Conservation (phyloP, 2,329 filamentous ascomycete species). For the Trichoderma aggressivum region DNA sequence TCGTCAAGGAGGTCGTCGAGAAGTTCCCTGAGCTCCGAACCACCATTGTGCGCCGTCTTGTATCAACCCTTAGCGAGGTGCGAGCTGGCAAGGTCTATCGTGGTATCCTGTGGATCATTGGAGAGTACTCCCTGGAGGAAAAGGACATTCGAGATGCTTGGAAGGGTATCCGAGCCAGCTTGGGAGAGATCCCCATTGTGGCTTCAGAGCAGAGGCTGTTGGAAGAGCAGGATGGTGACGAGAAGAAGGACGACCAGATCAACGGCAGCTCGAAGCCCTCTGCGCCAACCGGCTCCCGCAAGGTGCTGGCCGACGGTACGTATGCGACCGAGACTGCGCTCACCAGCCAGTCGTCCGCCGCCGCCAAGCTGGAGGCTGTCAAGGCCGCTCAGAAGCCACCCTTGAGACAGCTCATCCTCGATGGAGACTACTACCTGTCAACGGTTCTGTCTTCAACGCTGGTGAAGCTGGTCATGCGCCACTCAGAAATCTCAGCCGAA, state of each 20-base stretch:
- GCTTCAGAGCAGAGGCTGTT: slow-evolving; percentile 89
- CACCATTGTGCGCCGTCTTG: slow-evolving; percentile 82
- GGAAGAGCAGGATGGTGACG: slow-evolving; percentile 74
- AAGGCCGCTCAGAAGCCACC: slow-evolving; percentile 97
- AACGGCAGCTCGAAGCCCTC: slow-evolving; percentile 77
- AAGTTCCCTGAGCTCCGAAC: slow-evolving; percentile 89
- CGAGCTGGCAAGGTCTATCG: slow-evolving; percentile 96
- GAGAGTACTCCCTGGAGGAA: slow-evolving; percentile 92
- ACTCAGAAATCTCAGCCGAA: slow-evolving; percentile 88
- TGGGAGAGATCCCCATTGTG: slow-evolving; percentile 95
- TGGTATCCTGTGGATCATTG: slow-evolving; percentile 94
- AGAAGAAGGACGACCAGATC: slow-evolving; percentile 62
- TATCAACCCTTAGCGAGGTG: slow-evolving; percentile 87
- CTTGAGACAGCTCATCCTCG: slow-evolving; percentile 87
- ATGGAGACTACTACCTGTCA: slow-evolving; percentile 94
- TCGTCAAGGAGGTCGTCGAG: slow-evolving; percentile 98
- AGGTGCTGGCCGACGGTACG: slow-evolving; percentile 92
- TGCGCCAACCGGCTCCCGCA: slow-evolving; percentile 78
- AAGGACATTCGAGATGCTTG: slow-evolving; percentile 94
- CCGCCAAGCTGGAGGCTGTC: slow-evolving; percentile 90
- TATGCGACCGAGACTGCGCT: slow-evolving; percentile 96
- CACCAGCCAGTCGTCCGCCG: slow-evolving; percentile 85
- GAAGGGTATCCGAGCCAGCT: slow-evolving; percentile 89
- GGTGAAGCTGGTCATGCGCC: slow-evolving; percentile 96
- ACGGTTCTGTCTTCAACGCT: slow-evolving; percentile 94